These are phyloP conservation scores for Naegleria fowleri DNA, from an alignment of 208 protist genomes.

Conservation along the genomic window DNA sequence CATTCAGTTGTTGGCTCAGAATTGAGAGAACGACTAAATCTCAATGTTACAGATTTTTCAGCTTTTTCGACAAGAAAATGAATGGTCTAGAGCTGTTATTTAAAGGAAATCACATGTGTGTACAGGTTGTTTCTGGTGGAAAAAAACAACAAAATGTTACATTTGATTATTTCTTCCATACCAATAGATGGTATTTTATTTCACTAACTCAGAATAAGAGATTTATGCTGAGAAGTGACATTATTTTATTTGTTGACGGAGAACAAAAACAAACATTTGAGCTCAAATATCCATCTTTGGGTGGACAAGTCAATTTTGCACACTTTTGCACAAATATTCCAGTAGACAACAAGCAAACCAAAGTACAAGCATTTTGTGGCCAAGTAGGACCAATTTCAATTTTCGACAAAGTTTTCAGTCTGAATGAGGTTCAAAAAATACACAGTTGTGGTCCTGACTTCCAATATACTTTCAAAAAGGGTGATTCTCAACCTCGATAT, in stretches of 20 bases:
- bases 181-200: conserved; percentile 21
- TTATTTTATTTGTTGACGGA: conserved; percentile 14
- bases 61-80: not conserved
- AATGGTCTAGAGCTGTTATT: conserved; percentile 13
- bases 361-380: not conserved
- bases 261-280: conserved; percentile 2
- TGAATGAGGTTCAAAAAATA: not conserved
- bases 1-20: conserved; percentile 19
- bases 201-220: not conserved
- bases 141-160: not conserved
- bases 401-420: not conserved
- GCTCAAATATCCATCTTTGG: not conserved
- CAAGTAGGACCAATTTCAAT: not conserved
- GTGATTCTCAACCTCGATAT: conserved; percentile 1
- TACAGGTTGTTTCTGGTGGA: not conserved
- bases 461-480: conserved; percentile 23
- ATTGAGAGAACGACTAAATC: not conserved
- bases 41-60: not conserved
- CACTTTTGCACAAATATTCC: conserved; percentile 26
- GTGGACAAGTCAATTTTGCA: not conserved
- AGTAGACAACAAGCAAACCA: not conserved
- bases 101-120: not conserved
- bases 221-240: not conserved
- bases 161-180: conserved; percentile 24
- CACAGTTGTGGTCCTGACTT: conserved; percentile 11